Base-by-base conservation (phyloP, 257 asterid genomes). In the Nemophila menziesii region DNA sequence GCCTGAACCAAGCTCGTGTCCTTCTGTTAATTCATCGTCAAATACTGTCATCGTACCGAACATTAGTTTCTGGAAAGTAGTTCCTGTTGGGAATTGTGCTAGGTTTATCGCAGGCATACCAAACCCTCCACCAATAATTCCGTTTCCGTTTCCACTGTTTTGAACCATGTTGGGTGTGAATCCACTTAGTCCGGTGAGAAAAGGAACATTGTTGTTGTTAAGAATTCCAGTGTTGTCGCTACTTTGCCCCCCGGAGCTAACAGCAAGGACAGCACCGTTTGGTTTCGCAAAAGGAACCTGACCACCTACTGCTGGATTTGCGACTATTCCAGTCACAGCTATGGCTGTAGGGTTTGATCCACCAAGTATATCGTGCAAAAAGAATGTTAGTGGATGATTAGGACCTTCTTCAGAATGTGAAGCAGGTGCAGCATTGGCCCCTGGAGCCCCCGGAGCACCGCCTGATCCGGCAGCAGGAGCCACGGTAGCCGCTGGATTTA, bases 251-350 rank as follows among this genome's bases (percentile, higher is more conserved):
- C 87, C 93, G 11, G 69, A 73, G 77, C 68, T 51, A 0, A 69
- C 74, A 0, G 92, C 75, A 23, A 86, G 86, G 42, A 86, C 83
- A 2, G 96, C 94, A 0, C 92, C 94, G 20, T 81, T 86, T 0
- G 89, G 92, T 52, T 82, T 86, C 4, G 96, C 89, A 42, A 86
- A 86, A 9, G 96, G 92, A 16, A 86, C 94, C 38, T 86, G 86
- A 1, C 96, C 94, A 1, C 92, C 65, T 1, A 70, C 58, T 0
- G 94, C 69, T 0, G 96, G 92, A 18, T 86, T 86, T 9, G 92
- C 75, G 3, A 79, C 96, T 3, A 86, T 55, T 1, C 96, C 96
- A 0, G 94, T 86, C 15, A 86, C 84, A 0, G 96, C 81, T 18
- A 81, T 62, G 40, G 92, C 96, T 0, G 94, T 75, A 47, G 96